A percentile compares a stretch with the other conserved stretches of the same genome.
Conservation (phyloP, 2,329 filamentous ascomycete genomes). For the Aspergillus puulaauensis region DNA sequence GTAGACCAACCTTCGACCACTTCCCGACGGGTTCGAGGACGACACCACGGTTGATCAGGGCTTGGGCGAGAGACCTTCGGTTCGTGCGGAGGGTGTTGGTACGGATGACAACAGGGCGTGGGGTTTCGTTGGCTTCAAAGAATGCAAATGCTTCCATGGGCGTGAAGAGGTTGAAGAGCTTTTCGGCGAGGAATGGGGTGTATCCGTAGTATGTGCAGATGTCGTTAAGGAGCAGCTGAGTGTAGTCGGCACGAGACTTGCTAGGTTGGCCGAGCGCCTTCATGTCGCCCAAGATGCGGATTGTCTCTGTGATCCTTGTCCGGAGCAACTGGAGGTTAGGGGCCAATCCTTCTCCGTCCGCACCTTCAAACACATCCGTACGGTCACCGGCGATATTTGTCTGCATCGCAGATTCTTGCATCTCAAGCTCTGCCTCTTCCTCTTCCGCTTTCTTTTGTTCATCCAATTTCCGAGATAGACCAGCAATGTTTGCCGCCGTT, state of each 20-base stretch:
- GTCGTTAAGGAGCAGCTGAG: conserved; percentile 80
- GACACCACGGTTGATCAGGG: conserved; percentile 93
- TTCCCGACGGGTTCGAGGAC: conserved; percentile 96
- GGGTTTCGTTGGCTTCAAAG: conserved; percentile 97
- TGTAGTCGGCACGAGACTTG: conserved; percentile 84
- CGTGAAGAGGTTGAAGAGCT: conserved; percentile 88
- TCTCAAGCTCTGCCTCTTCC: conserved; percentile 78
- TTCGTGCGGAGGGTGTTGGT: conserved; percentile 89
- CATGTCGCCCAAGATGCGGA: conserved; percentile 88
- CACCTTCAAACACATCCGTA: conserved; percentile 58
- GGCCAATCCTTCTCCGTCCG: conserved; percentile 64
- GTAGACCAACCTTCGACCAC: conserved; percentile 96
- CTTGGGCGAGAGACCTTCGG: conserved; percentile 78
- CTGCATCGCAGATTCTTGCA: conserved; percentile 81
- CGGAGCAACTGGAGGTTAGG: conserved; percentile 89
- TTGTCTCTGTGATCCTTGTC: conserved; percentile 85
- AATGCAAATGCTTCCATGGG: conserved; percentile 95
- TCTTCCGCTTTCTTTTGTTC: conserved; percentile 73
- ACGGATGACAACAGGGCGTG: conserved; percentile 89
- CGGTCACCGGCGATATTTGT: conserved; percentile 86
- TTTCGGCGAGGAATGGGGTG: conserved; percentile 90
- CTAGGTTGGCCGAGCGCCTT: conserved; percentile 75
- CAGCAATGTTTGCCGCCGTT: conserved; percentile 94
- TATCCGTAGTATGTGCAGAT: conserved; percentile 98
- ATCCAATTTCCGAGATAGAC: conserved; percentile 82